Percentiles rank a stretch among this genome's conserved stretches.
Conservation (phyloP, 257 asterid species). For the Gentiana straminea region DNA sequence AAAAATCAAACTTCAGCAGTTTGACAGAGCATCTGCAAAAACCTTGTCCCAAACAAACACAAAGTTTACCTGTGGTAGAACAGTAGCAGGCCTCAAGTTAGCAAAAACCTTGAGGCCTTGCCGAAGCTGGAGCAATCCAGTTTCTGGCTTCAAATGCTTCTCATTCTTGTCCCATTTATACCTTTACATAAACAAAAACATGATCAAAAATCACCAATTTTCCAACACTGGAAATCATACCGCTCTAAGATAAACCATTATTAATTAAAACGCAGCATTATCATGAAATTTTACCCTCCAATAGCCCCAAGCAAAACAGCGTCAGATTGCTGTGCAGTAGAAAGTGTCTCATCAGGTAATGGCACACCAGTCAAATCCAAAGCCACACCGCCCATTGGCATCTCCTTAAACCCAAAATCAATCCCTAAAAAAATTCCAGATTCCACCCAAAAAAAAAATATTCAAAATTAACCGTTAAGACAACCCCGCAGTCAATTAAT, state of each 20-base stretch:
- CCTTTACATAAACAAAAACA: conserved; percentile 25
- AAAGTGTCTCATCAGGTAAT: conserved; percentile 86
- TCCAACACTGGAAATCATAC: background rate
- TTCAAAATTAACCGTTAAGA: background rate
- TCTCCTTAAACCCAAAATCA: conserved; percentile 72
- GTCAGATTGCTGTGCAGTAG: conserved; percentile 66
- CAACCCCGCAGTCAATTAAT: background rate
- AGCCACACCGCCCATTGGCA: conserved; percentile 96
- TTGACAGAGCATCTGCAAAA: background rate
- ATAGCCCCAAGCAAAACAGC: conserved; percentile 98
- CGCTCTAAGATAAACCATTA: background rate
- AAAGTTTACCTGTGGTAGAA: conserved; percentile 69
- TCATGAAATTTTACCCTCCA: conserved; percentile 63
- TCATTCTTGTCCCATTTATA: conserved; percentile 96
- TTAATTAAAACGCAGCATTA: background rate
- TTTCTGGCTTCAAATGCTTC: conserved; percentile 95
- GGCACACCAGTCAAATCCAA: conserved; percentile 90
- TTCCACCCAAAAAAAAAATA: background rate
- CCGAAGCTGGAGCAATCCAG: conserved; percentile 94
- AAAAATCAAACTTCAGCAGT: background rate
- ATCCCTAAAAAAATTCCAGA: conserved; percentile 33
- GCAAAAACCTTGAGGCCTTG: conserved; percentile 92
- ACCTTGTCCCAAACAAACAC: background rate
- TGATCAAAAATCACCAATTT: background rate
- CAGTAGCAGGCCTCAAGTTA: conserved; percentile 93